A percentile compares a stretch with the other conserved stretches of the same genome.
phyloP scores from a whole-genome alignment of 2,329 filamentous ascomycete species.

The Aspergillus tubingensis region DNA sequence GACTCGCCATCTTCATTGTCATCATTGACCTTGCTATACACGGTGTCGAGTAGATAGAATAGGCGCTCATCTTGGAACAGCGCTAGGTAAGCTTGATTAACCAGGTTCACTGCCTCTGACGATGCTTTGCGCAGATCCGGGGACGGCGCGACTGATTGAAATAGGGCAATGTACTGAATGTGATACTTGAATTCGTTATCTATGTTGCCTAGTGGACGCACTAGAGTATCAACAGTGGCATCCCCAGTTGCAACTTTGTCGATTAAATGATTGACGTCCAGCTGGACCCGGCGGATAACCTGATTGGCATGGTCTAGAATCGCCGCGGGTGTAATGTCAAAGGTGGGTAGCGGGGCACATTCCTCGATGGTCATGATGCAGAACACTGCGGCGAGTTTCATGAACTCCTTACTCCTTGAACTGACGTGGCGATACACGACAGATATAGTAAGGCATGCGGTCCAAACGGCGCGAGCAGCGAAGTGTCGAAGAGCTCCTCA shows the following conservation, averaged over 20 bases:
- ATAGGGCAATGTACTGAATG: constrained; percentile 4
- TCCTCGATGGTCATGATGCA: background rate
- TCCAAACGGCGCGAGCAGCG: background rate
- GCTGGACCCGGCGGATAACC: background rate
- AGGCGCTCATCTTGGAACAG: background rate
- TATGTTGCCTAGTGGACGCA: background rate
- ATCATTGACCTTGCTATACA: background rate
- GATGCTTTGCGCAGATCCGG: background rate
- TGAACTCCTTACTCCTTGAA: background rate
- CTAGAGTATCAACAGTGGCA: background rate
- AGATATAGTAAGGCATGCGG: background rate
- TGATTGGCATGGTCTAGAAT: background rate
- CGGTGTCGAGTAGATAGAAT: background rate
- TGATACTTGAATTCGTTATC: background rate
- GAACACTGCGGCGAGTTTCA: background rate
- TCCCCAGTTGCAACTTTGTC: background rate
- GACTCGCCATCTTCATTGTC: background rate
- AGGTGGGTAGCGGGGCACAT: background rate
- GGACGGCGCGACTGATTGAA: background rate
- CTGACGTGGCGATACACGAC: background rate
- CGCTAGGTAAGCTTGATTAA: constrained; percentile 1
- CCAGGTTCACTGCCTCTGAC: background rate
- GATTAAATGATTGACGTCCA: background rate
- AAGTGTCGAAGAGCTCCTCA: background rate
- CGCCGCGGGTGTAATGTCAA: background rate